Evolutionary conservation across 306 rosid genomes (phyloP).

Genomic region (Prosopis cineraria): DNA sequence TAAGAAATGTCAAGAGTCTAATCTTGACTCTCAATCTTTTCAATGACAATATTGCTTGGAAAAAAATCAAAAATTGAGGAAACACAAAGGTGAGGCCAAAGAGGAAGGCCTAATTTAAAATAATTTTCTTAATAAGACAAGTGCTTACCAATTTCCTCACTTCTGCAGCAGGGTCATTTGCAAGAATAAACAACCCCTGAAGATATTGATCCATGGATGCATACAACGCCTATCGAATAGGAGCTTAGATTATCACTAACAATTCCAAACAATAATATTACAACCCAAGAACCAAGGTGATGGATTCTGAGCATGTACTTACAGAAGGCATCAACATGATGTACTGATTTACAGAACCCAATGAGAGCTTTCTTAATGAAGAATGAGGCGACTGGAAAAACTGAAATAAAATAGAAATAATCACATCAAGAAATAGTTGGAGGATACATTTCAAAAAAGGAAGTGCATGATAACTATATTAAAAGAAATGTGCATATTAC

Average conservation of each 20-base stretch:
- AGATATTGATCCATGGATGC: constrained; percentile 90
- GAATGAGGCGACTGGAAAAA: constrained; percentile 92
- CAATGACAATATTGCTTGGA: background rate
- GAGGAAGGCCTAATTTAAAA: constrained; percentile 1
- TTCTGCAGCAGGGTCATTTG: constrained; percentile 77
- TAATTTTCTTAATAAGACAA: constrained; percentile 7
- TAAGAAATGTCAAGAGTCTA: constrained; percentile 8
- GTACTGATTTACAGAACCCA: constrained; percentile 96
- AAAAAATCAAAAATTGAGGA: constrained; percentile 13
- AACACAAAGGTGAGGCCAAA: background rate
- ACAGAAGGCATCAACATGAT: constrained; percentile 98
- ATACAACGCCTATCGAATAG: constrained; percentile 66
- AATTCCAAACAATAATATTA: constrained; percentile 30
- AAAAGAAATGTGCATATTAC: constrained; percentile 43
- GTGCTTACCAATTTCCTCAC: constrained; percentile 88
- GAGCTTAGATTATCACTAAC: constrained; percentile 16
- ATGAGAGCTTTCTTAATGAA: constrained; percentile 79
- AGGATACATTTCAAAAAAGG: constrained; percentile 18
- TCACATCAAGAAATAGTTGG: background rate
- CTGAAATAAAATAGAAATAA: constrained; percentile 44
- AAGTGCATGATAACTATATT: background rate
- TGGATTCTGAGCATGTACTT: constrained; percentile 43
- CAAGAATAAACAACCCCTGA: constrained; percentile 90
- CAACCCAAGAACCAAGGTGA: constrained; percentile 28
- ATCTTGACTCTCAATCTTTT: background rate